These are phyloP conservation scores for Nothophaeocryptopus gaeumannii DNA, from an alignment of 2,329 filamentous ascomycete genomes.

Conservation along the genomic window DNA sequence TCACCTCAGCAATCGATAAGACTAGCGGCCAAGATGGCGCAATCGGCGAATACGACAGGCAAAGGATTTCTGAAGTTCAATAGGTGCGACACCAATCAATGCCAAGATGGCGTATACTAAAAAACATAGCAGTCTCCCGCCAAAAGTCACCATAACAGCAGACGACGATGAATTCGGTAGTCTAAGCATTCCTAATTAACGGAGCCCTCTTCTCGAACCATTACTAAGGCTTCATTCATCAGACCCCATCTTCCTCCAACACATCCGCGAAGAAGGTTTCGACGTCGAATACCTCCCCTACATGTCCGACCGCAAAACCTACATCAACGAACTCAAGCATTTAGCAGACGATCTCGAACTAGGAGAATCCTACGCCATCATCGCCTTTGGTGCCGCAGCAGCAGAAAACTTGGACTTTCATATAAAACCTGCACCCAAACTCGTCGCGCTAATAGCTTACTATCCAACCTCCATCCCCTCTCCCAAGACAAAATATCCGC, in stretches of 20 bases:
- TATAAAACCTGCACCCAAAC: conserved; percentile 42
- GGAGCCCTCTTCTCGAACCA: no score
- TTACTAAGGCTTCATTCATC: no score
- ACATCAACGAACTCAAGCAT: conserved; percentile 34
- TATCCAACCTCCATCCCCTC: conserved; percentile 41
- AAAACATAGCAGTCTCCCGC: conserved; percentile 18
- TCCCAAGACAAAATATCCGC: conserved; percentile 40
- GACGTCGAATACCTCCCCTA: conserved; percentile 39
- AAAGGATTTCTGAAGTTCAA: conserved; percentile 28
- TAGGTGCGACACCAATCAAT: no score
- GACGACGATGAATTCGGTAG: conserved; percentile 39
- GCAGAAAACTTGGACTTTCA: conserved; percentile 39
- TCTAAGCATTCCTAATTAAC: no score
- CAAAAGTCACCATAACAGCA: conserved; percentile 40
- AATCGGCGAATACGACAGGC: background rate
- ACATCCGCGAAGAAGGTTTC: conserved; percentile 45
- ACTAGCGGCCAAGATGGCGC: conserved; percentile 2
- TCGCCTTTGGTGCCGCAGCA: conserved; percentile 44
- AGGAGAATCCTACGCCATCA: conserved; percentile 31
- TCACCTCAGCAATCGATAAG: background rate
- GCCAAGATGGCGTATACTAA: background rate
- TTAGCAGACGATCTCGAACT: conserved; percentile 40
- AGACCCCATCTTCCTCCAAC: conserved; percentile 33
- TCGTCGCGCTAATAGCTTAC: conserved; percentile 42
- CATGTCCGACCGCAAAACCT: conserved; percentile 29